Conservation (phyloP, 2,329 filamentous ascomycete species). For the Fusarium pseudoanthophilum region DNA sequence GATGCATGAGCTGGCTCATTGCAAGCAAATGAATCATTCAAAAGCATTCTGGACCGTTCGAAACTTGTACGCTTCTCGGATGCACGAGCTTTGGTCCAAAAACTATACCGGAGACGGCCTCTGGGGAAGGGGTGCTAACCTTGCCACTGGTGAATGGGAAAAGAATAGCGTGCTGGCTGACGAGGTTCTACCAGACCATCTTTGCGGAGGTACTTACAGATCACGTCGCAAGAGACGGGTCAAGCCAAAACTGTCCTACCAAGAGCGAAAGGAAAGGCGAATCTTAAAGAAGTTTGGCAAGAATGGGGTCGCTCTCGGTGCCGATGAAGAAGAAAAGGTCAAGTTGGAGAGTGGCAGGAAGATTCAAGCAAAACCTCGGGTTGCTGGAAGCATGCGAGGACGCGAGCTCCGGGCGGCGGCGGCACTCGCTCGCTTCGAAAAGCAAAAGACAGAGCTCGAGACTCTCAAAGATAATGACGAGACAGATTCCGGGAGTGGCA, state of each 20-base stretch:
- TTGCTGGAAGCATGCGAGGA: conserved; percentile 78
- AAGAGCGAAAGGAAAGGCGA: conserved; percentile 76
- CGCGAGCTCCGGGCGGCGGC: conserved; percentile 81
- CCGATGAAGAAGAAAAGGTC: conserved; percentile 72
- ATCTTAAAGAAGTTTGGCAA: conserved; percentile 82
- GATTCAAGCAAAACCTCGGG: conserved; percentile 73
- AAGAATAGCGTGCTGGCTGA: conserved; percentile 61
- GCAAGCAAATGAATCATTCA: conserved; percentile 92
- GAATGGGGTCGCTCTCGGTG: conserved; percentile 75
- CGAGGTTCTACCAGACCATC: conserved; percentile 73
- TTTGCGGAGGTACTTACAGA: conserved; percentile 84
- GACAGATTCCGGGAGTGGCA: conserved; percentile 58
- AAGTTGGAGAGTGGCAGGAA: conserved; percentile 75
- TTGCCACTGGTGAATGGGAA: conserved; percentile 71
- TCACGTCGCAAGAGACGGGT: conserved; percentile 67
- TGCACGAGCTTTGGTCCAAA: conserved; percentile 75
- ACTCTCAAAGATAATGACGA: conserved; percentile 49
- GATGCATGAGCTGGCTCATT: conserved; percentile 92
- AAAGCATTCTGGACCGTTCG: conserved; percentile 83
- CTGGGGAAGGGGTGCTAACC: conserved; percentile 77
- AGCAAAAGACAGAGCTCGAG: conserved; percentile 60
- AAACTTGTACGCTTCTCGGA: conserved; percentile 76
- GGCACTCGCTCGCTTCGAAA: conserved; percentile 77
- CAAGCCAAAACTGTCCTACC: conserved; percentile 68
- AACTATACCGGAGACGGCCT: conserved; percentile 84